Evolutionary conservation across 768 basidiomycete genomes (phyloP), one percentile per base, ranked within the genome.

Genomic region (Mycena polygramma): DNA sequence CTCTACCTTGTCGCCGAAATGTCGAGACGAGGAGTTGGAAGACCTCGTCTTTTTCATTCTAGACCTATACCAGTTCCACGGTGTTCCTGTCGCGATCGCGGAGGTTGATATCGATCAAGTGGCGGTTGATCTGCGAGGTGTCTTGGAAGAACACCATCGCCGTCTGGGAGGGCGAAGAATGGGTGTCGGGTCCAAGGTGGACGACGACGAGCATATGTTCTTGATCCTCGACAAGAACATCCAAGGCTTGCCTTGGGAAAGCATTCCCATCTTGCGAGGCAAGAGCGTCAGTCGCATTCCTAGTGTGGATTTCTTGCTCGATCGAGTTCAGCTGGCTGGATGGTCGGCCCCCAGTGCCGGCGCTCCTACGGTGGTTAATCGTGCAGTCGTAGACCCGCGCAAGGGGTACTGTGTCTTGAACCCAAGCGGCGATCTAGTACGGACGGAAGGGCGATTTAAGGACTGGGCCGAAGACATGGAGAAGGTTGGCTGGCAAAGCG

Each of bases 161-260:
- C 86, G 80, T 75, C 68, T 74, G 70, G 71, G 68, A 54, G 71
- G 76, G 72, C 51, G 71, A 70, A 73, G 69, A 82, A 74, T 75
- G 74, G 73, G 63, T 17, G 70, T 68, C 9, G 78, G 74, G 35
- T 37, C 72, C 51, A 70, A 75, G 24, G 60, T 65, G 2, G 72
- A 69, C 41, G 73, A 82, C 7, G 92, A 94, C 74, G 85, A 90
- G 49, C 97, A 99, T 76, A 80, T 91, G 43, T 97, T 98, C 82
- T 83, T 99, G 69, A 88, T 97, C 22, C 85, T 99, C 57, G 98
- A 98, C 80, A 94, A 94, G 81, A 91, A 94, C 68, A 82, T 97
- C 14, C 94, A 96, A 76, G 89, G 90, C 0, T 85, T 99, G 64
- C 97, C 98, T 2, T 99, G 97, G 97, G 98, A 99, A 81, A 97